These are phyloP conservation scores for Rubia occidens DNA, from an alignment of 305 asterid species.

Conservation along the genomic window DNA sequence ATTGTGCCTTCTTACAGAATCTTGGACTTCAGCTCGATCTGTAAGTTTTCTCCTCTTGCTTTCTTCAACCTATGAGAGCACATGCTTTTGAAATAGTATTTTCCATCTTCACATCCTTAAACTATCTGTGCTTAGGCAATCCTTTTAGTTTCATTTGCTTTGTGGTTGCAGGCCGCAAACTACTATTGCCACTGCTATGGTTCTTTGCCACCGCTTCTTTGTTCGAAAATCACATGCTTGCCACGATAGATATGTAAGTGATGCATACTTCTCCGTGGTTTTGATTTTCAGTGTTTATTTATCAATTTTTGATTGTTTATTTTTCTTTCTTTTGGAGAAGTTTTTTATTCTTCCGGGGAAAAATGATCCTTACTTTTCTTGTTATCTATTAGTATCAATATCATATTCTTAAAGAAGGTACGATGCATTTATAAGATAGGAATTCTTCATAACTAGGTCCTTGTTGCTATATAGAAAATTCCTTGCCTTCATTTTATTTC, in stretches of 20 bases:
- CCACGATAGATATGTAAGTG: slow-evolving; percentile 91
- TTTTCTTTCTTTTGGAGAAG: not conserved
- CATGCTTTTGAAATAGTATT: not conserved
- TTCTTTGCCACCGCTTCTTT: slow-evolving; percentile 94
- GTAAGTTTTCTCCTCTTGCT: slow-evolving; percentile 42
- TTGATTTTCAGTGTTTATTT: not conserved
- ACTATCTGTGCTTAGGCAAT: not conserved
- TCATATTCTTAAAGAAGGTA: not conserved
- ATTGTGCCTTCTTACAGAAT: slow-evolving; percentile 84
- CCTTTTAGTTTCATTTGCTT: slow-evolving; percentile 4
- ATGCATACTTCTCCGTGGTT: not conserved
- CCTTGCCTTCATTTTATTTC: not conserved
- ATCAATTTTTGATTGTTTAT: not conserved
- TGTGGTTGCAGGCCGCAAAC: slow-evolving; percentile 76
- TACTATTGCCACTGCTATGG: slow-evolving; percentile 90
- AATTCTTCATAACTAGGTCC: not conserved
- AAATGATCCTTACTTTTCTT: not conserved
- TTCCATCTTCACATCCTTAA: not conserved
- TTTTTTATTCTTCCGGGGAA: not conserved
- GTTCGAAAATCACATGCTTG: slow-evolving; percentile 86
- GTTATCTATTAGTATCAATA: not conserved
- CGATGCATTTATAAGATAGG: not conserved
- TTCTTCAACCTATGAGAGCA: not conserved
- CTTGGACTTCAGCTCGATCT: slow-evolving; percentile 79
- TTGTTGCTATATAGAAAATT: not conserved